These are phyloP conservation scores for Raphidocelis subcapitata DNA, from an alignment of 139 green algal species.

Conservation along the genomic window DNA sequence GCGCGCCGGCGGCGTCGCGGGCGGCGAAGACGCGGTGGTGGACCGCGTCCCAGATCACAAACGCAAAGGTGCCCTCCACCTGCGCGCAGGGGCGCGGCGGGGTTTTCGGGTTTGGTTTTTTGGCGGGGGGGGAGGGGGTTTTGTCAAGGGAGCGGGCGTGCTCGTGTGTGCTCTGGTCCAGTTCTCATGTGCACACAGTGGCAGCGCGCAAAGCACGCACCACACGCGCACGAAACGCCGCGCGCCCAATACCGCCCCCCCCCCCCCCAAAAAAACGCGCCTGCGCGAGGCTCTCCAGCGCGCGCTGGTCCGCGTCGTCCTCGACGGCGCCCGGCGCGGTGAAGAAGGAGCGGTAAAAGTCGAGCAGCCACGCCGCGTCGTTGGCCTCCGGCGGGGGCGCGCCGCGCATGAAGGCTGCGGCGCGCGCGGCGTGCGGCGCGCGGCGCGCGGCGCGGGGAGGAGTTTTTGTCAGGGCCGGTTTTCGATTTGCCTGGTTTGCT, in stretches of 20 bases:
- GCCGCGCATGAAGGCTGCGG: conserved; percentile 53
- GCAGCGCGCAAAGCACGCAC: too few species aligned
- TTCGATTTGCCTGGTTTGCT: too few species aligned
- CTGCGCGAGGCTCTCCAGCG: conserved; percentile 47
- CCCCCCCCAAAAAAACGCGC: too few species aligned
- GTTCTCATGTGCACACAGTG: too few species aligned
- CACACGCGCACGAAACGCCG: too few species aligned
- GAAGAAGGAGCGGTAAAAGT: conserved; percentile 58
- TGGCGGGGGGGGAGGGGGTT: too few species aligned
- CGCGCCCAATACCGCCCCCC: too few species aligned
- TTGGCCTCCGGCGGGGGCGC: conserved; percentile 41
- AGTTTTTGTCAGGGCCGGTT: too few species aligned
- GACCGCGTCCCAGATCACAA: conserved; percentile 65
- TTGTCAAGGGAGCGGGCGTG: too few species aligned
- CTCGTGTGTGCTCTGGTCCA: too few species aligned
- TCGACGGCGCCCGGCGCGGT: conserved; percentile 18
- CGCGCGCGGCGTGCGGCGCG: neutral
- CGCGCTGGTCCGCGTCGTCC: conserved; percentile 29
- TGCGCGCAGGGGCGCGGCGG: neutral
- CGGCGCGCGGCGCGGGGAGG: too few species aligned
- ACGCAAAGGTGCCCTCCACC: conserved; percentile 64
- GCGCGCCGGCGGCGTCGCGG: conserved; percentile 35
- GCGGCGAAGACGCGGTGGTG: conserved; percentile 61
- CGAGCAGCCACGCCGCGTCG: conserved; percentile 66
- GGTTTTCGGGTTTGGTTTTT: neutral